Conservation (phyloP, 257 asterid species). For the Ligustrum vulgare region DNA sequence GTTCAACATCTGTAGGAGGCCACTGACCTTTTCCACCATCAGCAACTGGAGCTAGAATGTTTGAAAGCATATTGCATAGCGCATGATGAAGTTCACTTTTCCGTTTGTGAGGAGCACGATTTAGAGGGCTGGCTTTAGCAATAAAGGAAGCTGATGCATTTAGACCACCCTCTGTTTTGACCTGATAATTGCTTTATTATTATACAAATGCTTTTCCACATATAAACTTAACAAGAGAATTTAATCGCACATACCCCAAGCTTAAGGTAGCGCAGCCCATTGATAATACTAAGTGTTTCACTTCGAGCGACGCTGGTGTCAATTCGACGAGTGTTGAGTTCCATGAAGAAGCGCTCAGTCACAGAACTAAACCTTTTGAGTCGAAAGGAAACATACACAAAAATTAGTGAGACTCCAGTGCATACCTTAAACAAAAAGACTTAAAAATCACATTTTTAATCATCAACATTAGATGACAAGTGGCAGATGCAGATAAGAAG, state of each 20-base stretch:
- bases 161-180: slow-evolving; percentile 94
- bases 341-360: slow-evolving; percentile 99
- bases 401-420: slow-evolving; percentile 16
- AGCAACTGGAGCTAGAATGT: slow-evolving; percentile 93
- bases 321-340: slow-evolving; percentile 89
- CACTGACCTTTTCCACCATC: slow-evolving; percentile 96
- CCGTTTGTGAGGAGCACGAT: slow-evolving; percentile 94
- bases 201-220: slow-evolving; percentile 29
- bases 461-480: slow-evolving; percentile 13
- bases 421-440: slow-evolving; percentile 23
- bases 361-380: slow-evolving; percentile 91
- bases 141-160: slow-evolving; percentile 99
- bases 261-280: slow-evolving; percentile 98
- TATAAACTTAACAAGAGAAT: slow-evolving; percentile 23
- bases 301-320: slow-evolving; percentile 91
- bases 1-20: slow-evolving; percentile 96
- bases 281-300: slow-evolving; percentile 95
- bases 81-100: slow-evolving; percentile 99
- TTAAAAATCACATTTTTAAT: slow-evolving; percentile 11
- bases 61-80: slow-evolving; percentile 98
- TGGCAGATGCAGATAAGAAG: slow-evolving; percentile 14
- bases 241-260: slow-evolving; percentile 77
- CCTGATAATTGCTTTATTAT: slow-evolving; percentile 58
- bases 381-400: slow-evolving; percentile 28
- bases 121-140: slow-evolving; percentile 96